Evolutionary conservation across 2,329 filamentous ascomycete species (phyloP).

Genomic region (Diplodia intermedia): DNA sequence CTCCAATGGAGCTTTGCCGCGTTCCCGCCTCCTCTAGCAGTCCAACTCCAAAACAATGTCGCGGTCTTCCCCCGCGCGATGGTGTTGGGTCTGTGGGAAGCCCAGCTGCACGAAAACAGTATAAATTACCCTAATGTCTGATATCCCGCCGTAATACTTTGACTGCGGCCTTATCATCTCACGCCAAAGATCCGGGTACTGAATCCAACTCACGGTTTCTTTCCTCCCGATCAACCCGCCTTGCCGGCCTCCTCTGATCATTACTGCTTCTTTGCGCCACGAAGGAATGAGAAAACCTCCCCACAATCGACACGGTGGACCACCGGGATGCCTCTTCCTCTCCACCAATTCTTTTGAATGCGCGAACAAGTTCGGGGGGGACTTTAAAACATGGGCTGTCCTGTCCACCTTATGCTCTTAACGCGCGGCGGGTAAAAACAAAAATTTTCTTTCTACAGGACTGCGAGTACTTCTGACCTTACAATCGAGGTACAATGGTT

Average conservation of each 20-base stretch:
- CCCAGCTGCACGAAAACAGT: slow-evolving; percentile 14
- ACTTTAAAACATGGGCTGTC: background rate
- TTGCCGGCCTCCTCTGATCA: background rate
- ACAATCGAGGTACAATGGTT: background rate
- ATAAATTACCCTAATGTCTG: slow-evolving; percentile 28
- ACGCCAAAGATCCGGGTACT: slow-evolving; percentile 7
- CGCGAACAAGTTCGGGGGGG: background rate
- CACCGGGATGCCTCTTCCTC: background rate
- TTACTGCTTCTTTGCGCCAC: slow-evolving; percentile 16
- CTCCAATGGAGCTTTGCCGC: slow-evolving; percentile 6
- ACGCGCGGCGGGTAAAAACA: background rate
- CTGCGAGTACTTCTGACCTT: slow-evolving; percentile 2
- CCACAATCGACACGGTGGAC: background rate
- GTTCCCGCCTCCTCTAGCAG: background rate
- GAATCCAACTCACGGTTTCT: background rate
- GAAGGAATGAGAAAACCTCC: background rate
- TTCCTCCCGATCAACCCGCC: slow-evolving; percentile 14
- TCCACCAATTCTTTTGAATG: background rate
- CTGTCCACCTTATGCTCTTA: slow-evolving; percentile 1
- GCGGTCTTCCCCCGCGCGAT: background rate
- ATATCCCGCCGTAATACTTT: slow-evolving; percentile 13
- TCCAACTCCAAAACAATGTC: slow-evolving; percentile 3
- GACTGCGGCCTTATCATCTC: slow-evolving; percentile 14
- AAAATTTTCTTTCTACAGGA: background rate
- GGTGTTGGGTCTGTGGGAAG: slow-evolving; percentile 3